phyloP scores from a whole-genome alignment of 495 filamentous ascomycete species.

The Lasiosphaeria hispida region DNA sequence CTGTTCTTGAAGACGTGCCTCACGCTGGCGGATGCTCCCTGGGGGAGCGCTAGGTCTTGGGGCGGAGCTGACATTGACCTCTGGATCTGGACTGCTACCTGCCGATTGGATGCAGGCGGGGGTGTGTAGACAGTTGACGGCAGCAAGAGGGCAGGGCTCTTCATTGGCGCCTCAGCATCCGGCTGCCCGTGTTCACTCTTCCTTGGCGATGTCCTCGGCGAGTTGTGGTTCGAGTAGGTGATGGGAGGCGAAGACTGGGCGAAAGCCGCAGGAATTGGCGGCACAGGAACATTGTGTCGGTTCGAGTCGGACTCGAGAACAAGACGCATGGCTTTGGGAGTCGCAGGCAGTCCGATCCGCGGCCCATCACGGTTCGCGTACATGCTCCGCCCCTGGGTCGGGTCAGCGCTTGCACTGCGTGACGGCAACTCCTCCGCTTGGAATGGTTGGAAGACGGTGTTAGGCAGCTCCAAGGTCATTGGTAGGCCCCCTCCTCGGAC shows the following conservation, averaged over 20 bases:
- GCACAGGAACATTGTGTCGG: slow-evolving; percentile 59
- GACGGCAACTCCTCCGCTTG: slow-evolving; percentile 37
- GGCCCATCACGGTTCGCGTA: slow-evolving; percentile 48
- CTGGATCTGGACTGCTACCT: slow-evolving; percentile 45
- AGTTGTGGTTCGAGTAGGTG: slow-evolving; percentile 21
- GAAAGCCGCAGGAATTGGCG: slow-evolving; percentile 60
- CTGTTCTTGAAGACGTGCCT: slow-evolving; percentile 4
- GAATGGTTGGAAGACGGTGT: slow-evolving; percentile 37
- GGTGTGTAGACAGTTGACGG: slow-evolving; percentile 62
- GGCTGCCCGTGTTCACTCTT: slow-evolving; percentile 8
- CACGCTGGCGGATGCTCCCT: slow-evolving; percentile 6
- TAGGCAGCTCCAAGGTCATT: slow-evolving; percentile 16
- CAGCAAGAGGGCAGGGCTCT: slow-evolving; percentile 43
- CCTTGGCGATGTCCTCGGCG: slow-evolving; percentile 12
- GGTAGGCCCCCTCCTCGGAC: slow-evolving; percentile 8
- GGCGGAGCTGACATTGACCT: slow-evolving; percentile 75
- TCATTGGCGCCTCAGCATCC: slow-evolving; percentile 22
- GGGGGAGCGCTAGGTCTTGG: slow-evolving; percentile 48
- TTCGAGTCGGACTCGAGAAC: slow-evolving; percentile 61
- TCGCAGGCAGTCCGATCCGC: slow-evolving; percentile 72
- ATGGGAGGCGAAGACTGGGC: slow-evolving; percentile 28
- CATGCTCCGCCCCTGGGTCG: slow-evolving; percentile 36
- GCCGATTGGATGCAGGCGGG: slow-evolving; percentile 40
- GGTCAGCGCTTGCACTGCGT: slow-evolving; percentile 48
- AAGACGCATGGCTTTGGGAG: slow-evolving; percentile 80